These are phyloP conservation scores for Bruguiera sexangula DNA, from an alignment of 345 rosid genomes.

Conservation along the genomic window DNA sequence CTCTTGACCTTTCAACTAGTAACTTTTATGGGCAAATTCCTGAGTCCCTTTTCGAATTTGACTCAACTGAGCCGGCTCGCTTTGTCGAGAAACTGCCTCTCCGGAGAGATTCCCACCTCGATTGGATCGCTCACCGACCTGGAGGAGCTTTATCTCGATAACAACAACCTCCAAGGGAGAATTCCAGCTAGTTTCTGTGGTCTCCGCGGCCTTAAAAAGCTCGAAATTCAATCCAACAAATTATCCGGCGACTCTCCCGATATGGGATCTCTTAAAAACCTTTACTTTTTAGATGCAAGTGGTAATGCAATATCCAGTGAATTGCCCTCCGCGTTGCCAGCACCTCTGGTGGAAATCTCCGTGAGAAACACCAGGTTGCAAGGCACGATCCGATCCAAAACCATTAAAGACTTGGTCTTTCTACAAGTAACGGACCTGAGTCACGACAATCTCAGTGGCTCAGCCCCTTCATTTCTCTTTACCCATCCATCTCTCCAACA, in stretches of 20 bases:
- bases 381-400: conserved; percentile 47
- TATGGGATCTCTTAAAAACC: conserved; percentile 46
- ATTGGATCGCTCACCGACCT: conserved; percentile 51
- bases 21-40: conserved; percentile 59
- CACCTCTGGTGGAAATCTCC: conserved; percentile 57
- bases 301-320: conserved; percentile 61
- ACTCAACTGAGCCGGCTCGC: conserved; percentile 57
- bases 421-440: conserved; percentile 72
- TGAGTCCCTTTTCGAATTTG: conserved; percentile 41
- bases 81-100: conserved; percentile 57
- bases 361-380: conserved; percentile 60
- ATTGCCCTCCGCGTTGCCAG: conserved; percentile 49
- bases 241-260: conserved; percentile 62
- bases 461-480: conserved; percentile 53
- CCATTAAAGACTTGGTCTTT: conserved; percentile 25
- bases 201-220: conserved; percentile 45
- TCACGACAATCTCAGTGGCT: conserved; percentile 53
- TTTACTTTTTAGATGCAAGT: conserved; percentile 63
- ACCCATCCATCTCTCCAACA: conserved; percentile 71
- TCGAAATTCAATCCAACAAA: conserved; percentile 70
- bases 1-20: conserved; percentile 66
- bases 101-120: conserved; percentile 61
- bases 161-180: conserved; percentile 54
- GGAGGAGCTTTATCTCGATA: conserved; percentile 61
- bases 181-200: conserved; percentile 50